Percentiles rank a stretch among this genome's conserved stretches.
These are phyloP conservation scores for Truncatella angustata DNA, from an alignment of 2,329 filamentous ascomycete species.

Conservation along the genomic window DNA sequence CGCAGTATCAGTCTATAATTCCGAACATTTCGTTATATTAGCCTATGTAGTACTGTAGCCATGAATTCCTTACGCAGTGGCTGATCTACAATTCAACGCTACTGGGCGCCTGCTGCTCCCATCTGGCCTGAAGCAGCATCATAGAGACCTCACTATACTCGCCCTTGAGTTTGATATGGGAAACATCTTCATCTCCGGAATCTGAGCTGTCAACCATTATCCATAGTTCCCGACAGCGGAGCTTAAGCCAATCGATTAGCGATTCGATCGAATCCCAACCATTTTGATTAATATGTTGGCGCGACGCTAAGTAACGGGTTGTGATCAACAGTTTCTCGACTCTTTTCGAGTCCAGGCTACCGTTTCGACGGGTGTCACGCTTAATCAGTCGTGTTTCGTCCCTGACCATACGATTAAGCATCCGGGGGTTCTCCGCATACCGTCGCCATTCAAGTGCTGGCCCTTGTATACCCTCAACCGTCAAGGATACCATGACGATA, in stretches of 20 bases:
- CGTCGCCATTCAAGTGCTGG: not conserved
- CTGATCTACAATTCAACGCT: not conserved
- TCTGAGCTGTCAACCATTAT: not conserved
- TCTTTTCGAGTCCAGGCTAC: not conserved
- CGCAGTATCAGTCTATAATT: too few relatives aligned
- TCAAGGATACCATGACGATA: too few relatives aligned
- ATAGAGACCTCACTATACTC: not conserved
- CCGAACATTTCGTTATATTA: too few relatives aligned
- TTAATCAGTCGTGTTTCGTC: not conserved
- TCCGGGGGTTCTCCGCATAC: not conserved
- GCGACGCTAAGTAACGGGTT: not conserved
- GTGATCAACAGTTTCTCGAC: not conserved
- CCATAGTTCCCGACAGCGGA: not conserved
- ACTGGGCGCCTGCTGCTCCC: not conserved
- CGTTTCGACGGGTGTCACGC: not conserved
- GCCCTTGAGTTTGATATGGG: not conserved
- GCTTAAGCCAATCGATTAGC: not conserved
- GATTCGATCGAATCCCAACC: not conserved
- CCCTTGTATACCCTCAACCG: not conserved
- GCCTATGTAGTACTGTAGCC: too few relatives aligned
- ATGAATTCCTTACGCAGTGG: too few relatives aligned
- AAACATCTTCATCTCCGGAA: not conserved
- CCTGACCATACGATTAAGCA: constrained; percentile 6
- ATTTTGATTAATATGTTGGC: not conserved
- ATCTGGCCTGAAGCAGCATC: not conserved